phyloP scores from a whole-genome alignment of 2,329 filamentous ascomycete species.

The Stachybotrys chlorohalonatus region DNA sequence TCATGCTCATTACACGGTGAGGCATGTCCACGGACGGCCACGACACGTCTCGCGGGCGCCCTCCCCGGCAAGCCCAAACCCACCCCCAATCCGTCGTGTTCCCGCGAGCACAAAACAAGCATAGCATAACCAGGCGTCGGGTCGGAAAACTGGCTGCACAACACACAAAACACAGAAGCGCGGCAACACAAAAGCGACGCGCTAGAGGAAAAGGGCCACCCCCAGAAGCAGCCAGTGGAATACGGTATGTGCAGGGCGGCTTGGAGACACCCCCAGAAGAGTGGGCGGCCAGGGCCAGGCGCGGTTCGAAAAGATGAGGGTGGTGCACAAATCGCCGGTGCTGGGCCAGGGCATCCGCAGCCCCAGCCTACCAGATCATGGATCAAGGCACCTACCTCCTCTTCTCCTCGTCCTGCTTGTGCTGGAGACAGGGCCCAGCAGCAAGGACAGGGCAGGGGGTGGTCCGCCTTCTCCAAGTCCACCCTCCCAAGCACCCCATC shows the following conservation, averaged over 20 bases:
- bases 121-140: background rate
- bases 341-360: background rate
- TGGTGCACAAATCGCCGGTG: background rate
- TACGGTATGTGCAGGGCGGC: too few relatives aligned
- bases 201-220: background rate
- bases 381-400: background rate
- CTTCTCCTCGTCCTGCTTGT: background rate
- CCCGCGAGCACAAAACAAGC: background rate
- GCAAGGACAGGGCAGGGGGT: background rate
- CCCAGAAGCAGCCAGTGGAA: too few relatives aligned
- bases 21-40: background rate
- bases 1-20: background rate
- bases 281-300: background rate
- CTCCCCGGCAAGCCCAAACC: too few relatives aligned
- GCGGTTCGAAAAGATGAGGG: background rate
- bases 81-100: background rate
- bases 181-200: background rate
- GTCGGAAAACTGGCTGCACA: background rate
- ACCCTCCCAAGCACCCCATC: background rate
- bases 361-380: background rate
- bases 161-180: background rate
- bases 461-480: background rate
- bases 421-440: background rate
- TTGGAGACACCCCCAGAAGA: background rate
- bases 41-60: background rate